These are phyloP conservation scores for Melocanna baccifera DNA, from an alignment of 176 grass and related monocot species.

Conservation along the genomic window DNA sequence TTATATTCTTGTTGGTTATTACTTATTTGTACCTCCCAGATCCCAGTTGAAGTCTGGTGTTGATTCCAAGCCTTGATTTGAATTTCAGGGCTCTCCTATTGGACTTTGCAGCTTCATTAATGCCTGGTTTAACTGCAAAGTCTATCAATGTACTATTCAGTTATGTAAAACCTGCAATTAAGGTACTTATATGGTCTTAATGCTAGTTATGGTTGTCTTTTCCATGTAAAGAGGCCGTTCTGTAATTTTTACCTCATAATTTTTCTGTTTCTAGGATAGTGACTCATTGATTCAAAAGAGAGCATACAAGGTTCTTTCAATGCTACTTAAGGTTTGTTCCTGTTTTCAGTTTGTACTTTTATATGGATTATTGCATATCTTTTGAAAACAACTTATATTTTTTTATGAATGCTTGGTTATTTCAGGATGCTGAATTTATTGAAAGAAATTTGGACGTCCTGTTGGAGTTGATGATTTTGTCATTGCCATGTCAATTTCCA, in stretches of 20 bases:
- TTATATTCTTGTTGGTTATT: constrained; percentile 24
- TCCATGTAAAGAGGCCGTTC: constrained; percentile 1
- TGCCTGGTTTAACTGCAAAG: constrained; percentile 68
- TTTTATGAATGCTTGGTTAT: constrained; percentile 14
- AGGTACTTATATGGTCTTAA: constrained; percentile 47
- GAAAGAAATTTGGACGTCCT: constrained; percentile 59
- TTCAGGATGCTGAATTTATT: constrained; percentile 69
- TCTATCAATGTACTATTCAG: constrained; percentile 70
- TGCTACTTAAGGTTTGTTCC: constrained; percentile 76
- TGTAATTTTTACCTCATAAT: constrained; percentile 12
- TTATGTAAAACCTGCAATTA: constrained; percentile 87
- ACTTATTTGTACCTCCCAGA: constrained; percentile 18
- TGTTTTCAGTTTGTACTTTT: constrained; percentile 25
- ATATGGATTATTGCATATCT: constrained; percentile 12
- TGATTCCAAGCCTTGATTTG: constrained; percentile 8
- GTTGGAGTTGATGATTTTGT: constrained; percentile 67
- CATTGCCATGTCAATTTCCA: constrained; percentile 74
- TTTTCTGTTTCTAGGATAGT: constrained; percentile 54
- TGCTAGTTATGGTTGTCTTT: constrained; percentile 18
- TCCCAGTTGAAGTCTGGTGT: neutral
- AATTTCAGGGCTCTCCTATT: constrained; percentile 77
- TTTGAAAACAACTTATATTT: neutral
- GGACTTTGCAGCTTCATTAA: constrained; percentile 79
- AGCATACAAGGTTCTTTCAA: constrained; percentile 94
- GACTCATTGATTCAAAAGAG: constrained; percentile 87